Base-by-base conservation (phyloP, 805 yeast genomes). In the Yarrowia hollandica region DNA sequence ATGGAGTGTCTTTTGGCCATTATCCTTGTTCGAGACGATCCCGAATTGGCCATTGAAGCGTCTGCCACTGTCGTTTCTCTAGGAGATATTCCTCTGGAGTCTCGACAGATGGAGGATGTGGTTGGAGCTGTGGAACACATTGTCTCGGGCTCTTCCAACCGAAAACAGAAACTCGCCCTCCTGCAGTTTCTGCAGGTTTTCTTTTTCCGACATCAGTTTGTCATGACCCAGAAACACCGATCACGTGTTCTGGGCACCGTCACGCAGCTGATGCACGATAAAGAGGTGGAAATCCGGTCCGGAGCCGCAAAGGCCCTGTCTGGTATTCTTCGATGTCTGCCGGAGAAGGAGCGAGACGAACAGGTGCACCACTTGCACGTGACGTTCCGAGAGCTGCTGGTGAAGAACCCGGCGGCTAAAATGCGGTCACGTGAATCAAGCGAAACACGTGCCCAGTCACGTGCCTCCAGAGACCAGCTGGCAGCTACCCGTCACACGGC, bases 261-360 rank as follows among this genome's bases (percentile, higher is more conserved):
- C 2, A 75, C 77, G 30, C 69, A 74, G 3, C 73, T 86, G 64
- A 71, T 89, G 59, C 81, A 79, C 62, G 86, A 83, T 66, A 75
- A 75, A 31, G 87, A 84, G 62, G 79, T 86, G 16, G 92, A 88
- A 60, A 88, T 92, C 4, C 75, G 98, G 60, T 86, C 83, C 56
- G 74, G 81, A 6, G 88, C 94, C 1, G 82, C 94, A 0, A 74
- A 76, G 1, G 85, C 90, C 2, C 76, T 92, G n/a, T 82, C 96
- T 0, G 89, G 92, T 4, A 80, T 94, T 61, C 79, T 92, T 37
- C 91, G 91, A 75, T 63, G 82, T 79, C 46, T 82, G 77, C 61
- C 78, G 68, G 30, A 79, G 72, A 48, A 74, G 73, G 61, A 82
- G 72, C 63, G 75, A 63, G 42, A 68, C 74, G 31, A 64, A 38